Evolutionary conservation across 2,329 filamentous ascomycete genomes (phyloP).

Genomic region (Lizonia empirigonia): DNA sequence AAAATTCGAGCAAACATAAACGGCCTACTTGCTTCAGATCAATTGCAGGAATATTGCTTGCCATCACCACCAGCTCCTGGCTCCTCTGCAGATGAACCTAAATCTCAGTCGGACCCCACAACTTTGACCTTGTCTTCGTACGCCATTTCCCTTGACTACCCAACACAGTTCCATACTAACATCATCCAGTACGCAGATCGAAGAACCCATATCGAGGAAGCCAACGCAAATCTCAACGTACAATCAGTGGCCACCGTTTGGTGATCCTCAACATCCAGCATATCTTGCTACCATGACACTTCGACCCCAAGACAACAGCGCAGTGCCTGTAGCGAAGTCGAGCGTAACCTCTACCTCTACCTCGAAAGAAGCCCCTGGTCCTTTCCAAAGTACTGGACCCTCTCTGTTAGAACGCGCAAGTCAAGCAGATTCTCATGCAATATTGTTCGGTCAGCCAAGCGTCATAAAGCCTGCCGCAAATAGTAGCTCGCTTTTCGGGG

Average conservation of each 20-base stretch:
- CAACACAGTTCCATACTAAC: not conserved
- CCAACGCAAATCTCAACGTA: not conserved
- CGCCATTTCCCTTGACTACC: not conserved
- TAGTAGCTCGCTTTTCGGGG: not conserved
- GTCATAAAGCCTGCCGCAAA: not conserved
- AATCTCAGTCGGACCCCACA: not conserved
- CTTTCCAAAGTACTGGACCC: not conserved
- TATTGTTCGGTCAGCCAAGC: slow-evolving; percentile 1
- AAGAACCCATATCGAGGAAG: not conserved
- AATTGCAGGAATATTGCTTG: not conserved
- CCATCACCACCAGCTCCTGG: not conserved
- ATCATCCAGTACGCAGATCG: no score
- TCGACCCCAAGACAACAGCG: not conserved
- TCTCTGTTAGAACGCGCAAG: not conserved
- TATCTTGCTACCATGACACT: not conserved
- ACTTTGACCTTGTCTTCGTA: not conserved
- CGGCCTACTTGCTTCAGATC: not conserved
- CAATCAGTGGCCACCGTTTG: not conserved
- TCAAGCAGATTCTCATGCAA: not conserved
- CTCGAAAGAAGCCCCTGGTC: not conserved
- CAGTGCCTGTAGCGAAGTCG: no score
- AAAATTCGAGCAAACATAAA: not conserved
- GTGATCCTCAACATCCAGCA: not conserved
- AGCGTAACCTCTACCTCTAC: not conserved
- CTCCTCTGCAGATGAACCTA: not conserved